Evolutionary conservation across 805 yeast species (phyloP).

Genomic region (Candida dendrica): DNA sequence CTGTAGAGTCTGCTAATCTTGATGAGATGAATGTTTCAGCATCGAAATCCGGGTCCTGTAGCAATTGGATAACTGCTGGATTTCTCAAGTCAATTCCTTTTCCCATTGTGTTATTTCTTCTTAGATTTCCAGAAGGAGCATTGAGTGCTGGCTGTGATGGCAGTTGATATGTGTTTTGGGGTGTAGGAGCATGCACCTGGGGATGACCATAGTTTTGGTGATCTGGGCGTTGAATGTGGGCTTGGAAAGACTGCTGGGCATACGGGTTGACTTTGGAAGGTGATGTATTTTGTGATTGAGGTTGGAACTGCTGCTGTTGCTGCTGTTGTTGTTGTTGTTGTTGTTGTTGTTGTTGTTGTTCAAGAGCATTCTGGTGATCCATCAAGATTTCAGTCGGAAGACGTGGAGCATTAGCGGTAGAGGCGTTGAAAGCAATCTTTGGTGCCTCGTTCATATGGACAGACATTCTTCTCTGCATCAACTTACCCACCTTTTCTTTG

Average conservation of each 20-base stretch:
- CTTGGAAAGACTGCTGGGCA: conserved; percentile 1
- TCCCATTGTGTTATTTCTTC: not conserved
- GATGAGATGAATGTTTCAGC: conserved; percentile 41
- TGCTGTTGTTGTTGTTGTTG: conserved; percentile 1
- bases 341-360: conserved; percentile 1
- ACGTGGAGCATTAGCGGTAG: conserved; percentile 17
- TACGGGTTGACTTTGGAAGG: not conserved
- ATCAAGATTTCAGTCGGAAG: conserved; percentile 19
- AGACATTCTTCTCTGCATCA: conserved; percentile 39
- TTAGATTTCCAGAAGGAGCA: not conserved
- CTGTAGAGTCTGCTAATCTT: conserved; percentile 57
- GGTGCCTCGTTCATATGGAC: conserved; percentile 23
- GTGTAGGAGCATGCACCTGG: not conserved
- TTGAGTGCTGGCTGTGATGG: conserved; percentile 1
- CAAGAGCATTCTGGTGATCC: conserved; percentile 8
- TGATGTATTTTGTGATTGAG: conserved; percentile 16
- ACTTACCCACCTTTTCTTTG: conserved; percentile 30
- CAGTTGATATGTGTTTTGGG: not conserved
- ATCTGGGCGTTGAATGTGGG: conserved; percentile 1
- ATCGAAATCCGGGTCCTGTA: conserved; percentile 36
- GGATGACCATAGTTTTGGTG: not conserved
- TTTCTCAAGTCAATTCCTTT: conserved; percentile 13
- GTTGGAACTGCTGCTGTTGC: conserved; percentile 21
- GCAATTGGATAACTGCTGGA: conserved; percentile 22
- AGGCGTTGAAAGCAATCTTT: conserved; percentile 1